Conservation (phyloP, 2,329 filamentous ascomycete genomes). For the Fulvia fulva region DNA sequence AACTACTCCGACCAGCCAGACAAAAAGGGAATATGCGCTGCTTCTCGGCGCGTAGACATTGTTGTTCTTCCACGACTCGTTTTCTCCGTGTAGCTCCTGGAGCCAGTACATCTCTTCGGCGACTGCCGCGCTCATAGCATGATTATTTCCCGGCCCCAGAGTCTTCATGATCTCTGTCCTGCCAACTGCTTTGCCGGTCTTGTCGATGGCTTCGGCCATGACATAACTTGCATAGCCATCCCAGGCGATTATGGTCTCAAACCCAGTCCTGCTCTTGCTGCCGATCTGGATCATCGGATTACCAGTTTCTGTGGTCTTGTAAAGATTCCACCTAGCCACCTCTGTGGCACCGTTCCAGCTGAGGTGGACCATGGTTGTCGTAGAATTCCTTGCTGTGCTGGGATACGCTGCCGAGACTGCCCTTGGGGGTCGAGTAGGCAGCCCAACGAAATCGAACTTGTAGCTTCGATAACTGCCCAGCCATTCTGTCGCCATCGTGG, state of each 20-base stretch:
- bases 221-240: constrained; percentile 18
- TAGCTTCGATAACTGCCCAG: constrained; percentile 48
- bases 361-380: constrained; percentile 42
- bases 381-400: constrained; percentile 6
- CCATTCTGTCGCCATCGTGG: constrained; percentile 36
- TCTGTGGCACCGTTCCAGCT: constrained; percentile 47
- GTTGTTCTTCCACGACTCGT: constrained; percentile 4
- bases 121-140: constrained; percentile 8
- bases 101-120: constrained; percentile 17
- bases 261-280: constrained; percentile 12
- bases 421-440: constrained; percentile 28
- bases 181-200: constrained; percentile 8
- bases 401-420: constrained; percentile 23
- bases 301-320: constrained; percentile 15
- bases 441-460: constrained; percentile 46
- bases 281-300: constrained; percentile 11
- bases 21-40: neutral
- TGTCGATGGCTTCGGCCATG: constrained; percentile 17
- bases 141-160: neutral
- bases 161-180: constrained; percentile 3
- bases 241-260: constrained; percentile 16
- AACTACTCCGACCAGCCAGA: constrained; percentile 9
- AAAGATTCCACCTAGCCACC: constrained; percentile 13
- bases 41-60: constrained; percentile 2
- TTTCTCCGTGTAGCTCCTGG: constrained; percentile 10